Percentiles rank a stretch among this genome's conserved stretches.
Evolutionary conservation across 2,329 filamentous ascomycete species (phyloP).

Genomic region (Phaeoacremonium minimum): DNA sequence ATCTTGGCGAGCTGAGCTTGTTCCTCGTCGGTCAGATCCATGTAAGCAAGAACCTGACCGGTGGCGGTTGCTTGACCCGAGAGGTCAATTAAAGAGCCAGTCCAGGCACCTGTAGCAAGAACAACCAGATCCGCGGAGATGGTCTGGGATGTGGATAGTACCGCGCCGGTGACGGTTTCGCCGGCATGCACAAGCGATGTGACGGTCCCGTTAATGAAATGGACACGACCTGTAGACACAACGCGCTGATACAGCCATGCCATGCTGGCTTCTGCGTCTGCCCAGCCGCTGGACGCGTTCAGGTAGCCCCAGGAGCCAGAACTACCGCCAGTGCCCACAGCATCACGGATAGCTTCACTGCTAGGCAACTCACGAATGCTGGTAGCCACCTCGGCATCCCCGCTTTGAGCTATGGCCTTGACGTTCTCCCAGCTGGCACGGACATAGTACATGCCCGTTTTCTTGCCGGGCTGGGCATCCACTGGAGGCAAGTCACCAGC

Average conservation of each 20-base stretch:
- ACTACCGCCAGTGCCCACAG: constrained; percentile 41
- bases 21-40: constrained; percentile 69
- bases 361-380: constrained; percentile 40
- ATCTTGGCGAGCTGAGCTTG: constrained; percentile 58
- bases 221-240: constrained; percentile 49
- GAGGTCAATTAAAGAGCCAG: constrained; percentile 71
- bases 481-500: constrained; percentile 10
- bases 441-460: constrained; percentile 54
- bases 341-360: constrained; percentile 35
- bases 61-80: constrained; percentile 73
- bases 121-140: constrained; percentile 61
- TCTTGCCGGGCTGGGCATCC: constrained; percentile 25
- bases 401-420: constrained; percentile 34
- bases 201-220: constrained; percentile 48
- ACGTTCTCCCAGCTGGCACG: constrained; percentile 60
- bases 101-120: constrained; percentile 86
- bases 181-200: constrained; percentile 33
- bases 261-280: constrained; percentile 70
- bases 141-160: constrained; percentile 26
- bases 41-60: constrained; percentile 76
- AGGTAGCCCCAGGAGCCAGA: constrained; percentile 67
- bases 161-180: constrained; percentile 49
- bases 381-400: constrained; percentile 27
- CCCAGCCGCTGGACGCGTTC: constrained; percentile 75
- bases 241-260: constrained; percentile 54